Evolutionary conservation across 1,284 basidiomycete genomes (phyloP), one percentile per base, ranked within the genome.

Genomic region (Earliella scabrosa): DNA sequence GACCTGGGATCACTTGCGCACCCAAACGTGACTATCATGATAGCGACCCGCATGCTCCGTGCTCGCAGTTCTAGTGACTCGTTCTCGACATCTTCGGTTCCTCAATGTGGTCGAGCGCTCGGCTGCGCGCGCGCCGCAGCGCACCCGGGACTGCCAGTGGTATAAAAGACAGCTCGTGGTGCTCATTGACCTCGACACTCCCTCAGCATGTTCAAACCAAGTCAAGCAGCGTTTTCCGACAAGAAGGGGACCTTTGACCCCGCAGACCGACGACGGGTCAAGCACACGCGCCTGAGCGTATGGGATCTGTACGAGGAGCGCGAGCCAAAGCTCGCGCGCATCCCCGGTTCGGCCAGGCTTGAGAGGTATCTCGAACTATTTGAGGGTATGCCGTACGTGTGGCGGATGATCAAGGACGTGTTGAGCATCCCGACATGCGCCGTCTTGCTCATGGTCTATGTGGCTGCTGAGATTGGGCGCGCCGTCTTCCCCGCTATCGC

Each of bases 281-380:
- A 82, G 56, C 85, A 88, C 64, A 82, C 79, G 5, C 77, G 75
- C 41, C 60, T 89, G 31, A 88, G 88, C 45, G 82, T 89, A 27
- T 91, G 88, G 88, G 87, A 90, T 67, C 70, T 89, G 39, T 91
- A 90, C 68, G 81, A 88, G 65, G 82, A 88, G 63, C 75, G 71
- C 27, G 68, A 74, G 45, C 70, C 75, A 20, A 71, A 74, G 50
- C 66, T 81, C 2, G 60, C 59, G 29, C 65, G 70, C 47, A 63
- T 80, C 21, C 79, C 77, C 16, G 71, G 75, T 23, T 74, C 73
- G 23, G 73, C 75, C 23, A 73, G 72, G 45, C 65, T 83, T 7
- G 79, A 87, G 65, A 74, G 73, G 9, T 75, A 77, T 18, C 66
- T 79, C 10, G 79, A 82, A 52, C 69, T 83, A 52, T 59, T 75